Conservation (phyloP, 257 asterid species). For the Solanum pimpinellifolium region DNA sequence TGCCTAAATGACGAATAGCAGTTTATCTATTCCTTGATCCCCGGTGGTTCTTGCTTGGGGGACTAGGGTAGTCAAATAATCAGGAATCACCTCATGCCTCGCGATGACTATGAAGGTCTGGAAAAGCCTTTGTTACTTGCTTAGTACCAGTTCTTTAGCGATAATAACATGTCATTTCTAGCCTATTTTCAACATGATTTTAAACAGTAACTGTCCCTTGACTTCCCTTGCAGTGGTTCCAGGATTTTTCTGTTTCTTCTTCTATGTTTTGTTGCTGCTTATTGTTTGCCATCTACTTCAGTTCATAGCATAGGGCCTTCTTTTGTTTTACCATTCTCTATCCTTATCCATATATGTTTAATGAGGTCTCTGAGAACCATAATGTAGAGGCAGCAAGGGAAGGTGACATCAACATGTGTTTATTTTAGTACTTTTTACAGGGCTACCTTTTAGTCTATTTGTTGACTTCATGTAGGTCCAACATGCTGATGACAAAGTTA, state of each 20-base stretch:
- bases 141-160: neutral
- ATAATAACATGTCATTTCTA: neutral
- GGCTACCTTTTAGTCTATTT: neutral
- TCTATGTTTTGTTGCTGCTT: neutral
- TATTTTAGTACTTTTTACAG: neutral
- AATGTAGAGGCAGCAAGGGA: neutral
- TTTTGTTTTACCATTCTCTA: neutral
- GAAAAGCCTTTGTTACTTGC: neutral
- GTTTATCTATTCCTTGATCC: neutral
- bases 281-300: neutral
- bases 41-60: neutral
- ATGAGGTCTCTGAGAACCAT: neutral
- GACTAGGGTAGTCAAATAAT: neutral
- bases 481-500: constrained; percentile 67
- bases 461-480: constrained; percentile 37
- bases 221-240: neutral
- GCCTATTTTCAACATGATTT: neutral
- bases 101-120: neutral
- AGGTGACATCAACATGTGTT: neutral
- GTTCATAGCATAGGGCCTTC: neutral
- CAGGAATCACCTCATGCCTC: neutral
- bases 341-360: neutral
- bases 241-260: neutral
- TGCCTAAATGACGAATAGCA: neutral
- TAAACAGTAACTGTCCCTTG: neutral